Evolutionary conservation across 108 stramenopile species (phyloP).

Genomic region (Aurantiochytrium sp.): DNA sequence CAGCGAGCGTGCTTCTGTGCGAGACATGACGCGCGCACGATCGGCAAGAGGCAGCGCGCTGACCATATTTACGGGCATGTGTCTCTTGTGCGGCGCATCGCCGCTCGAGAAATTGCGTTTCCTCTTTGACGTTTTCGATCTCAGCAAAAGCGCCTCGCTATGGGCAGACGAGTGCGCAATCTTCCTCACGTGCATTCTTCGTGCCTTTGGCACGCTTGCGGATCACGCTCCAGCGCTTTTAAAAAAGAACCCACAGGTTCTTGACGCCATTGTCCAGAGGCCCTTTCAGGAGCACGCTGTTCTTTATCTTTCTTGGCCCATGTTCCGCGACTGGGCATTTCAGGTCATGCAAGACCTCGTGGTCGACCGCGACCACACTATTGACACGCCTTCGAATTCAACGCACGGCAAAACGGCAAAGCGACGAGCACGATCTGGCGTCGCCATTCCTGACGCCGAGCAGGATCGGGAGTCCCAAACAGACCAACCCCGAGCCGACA

Average conservation of each 20-base stretch:
- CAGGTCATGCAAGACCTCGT: not conserved
- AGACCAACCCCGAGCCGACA: too few relatives aligned
- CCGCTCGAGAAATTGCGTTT: not conserved
- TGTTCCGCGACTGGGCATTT: not conserved
- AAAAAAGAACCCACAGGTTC: not conserved
- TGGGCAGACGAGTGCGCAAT: not conserved
- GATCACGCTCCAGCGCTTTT: not conserved
- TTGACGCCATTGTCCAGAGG: not conserved
- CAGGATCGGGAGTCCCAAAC: too few relatives aligned
- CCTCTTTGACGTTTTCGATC: not conserved
- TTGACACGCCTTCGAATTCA: too few relatives aligned
- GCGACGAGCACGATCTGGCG: too few relatives aligned
- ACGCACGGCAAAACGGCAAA: too few relatives aligned
- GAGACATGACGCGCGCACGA: not conserved
- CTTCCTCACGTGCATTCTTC: not conserved
- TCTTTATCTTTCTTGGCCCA: not conserved
- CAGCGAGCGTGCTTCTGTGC: not conserved
- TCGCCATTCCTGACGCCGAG: too few relatives aligned
- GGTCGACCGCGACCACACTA: not conserved
- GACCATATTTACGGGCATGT: constrained; percentile 4
- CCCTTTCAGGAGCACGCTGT: not conserved
- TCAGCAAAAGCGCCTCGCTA: not conserved
- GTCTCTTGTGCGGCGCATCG: not conserved
- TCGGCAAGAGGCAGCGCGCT: not conserved
- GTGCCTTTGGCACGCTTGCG: not conserved